These are phyloP conservation scores for Citrullus colocynthis DNA, from an alignment of 306 rosid genomes.

Conservation along the genomic window DNA sequence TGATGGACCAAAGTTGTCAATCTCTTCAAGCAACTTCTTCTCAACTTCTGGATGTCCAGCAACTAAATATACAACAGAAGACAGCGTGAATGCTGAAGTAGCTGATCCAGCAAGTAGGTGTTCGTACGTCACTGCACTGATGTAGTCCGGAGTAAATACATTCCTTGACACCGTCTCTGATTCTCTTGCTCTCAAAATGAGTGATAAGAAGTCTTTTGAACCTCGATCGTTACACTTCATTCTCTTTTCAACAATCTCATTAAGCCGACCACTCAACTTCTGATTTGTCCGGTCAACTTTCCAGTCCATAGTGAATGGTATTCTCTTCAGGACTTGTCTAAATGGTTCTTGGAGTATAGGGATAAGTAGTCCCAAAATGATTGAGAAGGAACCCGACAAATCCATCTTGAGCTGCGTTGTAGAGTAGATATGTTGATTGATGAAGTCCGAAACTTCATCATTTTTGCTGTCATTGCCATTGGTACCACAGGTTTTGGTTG, in stretches of 20 bases:
- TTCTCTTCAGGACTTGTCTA: slow-evolving; percentile 65
- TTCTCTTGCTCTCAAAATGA: slow-evolving; percentile 62
- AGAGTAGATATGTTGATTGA: slow-evolving; percentile 70
- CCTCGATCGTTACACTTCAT: slow-evolving; percentile 28
- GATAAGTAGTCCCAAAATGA: slow-evolving; percentile 65
- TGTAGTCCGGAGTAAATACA: slow-evolving; percentile 55
- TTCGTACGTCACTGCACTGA: slow-evolving; percentile 79
- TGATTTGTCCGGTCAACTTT: slow-evolving; percentile 55
- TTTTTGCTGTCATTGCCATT: background rate
- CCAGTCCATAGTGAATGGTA: slow-evolving; percentile 88
- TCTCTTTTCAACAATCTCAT: slow-evolving; percentile 53
- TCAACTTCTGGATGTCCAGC: slow-evolving; percentile 75
- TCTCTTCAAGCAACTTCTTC: slow-evolving; percentile 52
- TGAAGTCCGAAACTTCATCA: slow-evolving; percentile 58
- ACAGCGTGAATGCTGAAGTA: slow-evolving; percentile 71
- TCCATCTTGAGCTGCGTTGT: slow-evolving; percentile 90
- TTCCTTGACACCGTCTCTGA: slow-evolving; percentile 32
- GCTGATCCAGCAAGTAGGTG: slow-evolving; percentile 90
- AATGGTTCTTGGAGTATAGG: slow-evolving; percentile 80
- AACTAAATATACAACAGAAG: slow-evolving; percentile 63
- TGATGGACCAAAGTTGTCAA: slow-evolving; percentile 48
- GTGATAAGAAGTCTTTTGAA: slow-evolving; percentile 73
- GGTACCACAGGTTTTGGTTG: slow-evolving; percentile 8
- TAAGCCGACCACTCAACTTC: slow-evolving; percentile 46
- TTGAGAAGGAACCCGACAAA: slow-evolving; percentile 77